These are phyloP conservation scores for Metschnikowia chrysomelidarum DNA, from an alignment of 805 yeast species.

Conservation along the genomic window DNA sequence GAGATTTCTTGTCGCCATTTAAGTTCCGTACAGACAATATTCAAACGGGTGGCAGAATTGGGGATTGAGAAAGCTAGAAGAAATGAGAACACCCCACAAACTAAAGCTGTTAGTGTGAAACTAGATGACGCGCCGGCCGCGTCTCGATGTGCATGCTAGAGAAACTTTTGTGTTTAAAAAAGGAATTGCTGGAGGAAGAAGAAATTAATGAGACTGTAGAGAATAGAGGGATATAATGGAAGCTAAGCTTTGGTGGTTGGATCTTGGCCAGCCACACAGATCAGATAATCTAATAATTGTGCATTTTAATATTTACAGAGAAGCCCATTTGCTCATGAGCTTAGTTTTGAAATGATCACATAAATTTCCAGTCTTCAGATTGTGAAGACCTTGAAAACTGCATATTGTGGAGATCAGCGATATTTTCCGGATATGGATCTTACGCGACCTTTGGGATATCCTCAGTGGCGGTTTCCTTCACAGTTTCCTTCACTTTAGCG, in stretches of 20 bases:
- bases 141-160: slow-evolving; percentile 10
- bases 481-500: slow-evolving; percentile 4
- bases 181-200: too few relatives aligned
- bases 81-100: not conserved
- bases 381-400: too few relatives aligned
- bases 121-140: slow-evolving; percentile 9
- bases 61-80: slow-evolving; percentile 19
- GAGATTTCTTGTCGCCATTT: slow-evolving; percentile 35
- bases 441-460: slow-evolving; percentile 14
- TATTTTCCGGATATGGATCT: not conserved
- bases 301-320: too few relatives aligned
- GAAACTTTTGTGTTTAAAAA: not conserved
- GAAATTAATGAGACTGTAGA: too few relatives aligned
- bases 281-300: too few relatives aligned
- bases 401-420: too few relatives aligned
- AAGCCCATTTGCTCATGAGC: too few relatives aligned
- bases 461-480: slow-evolving; percentile 10
- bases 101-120: not conserved
- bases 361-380: too few relatives aligned
- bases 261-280: too few relatives aligned
- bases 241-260: too few relatives aligned
- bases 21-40: slow-evolving; percentile 32
- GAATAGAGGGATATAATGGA: too few relatives aligned
- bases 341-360: too few relatives aligned
- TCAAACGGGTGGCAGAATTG: slow-evolving; percentile 35